phyloP scores from a whole-genome alignment of 2,329 filamentous ascomycete species.

The Scortechinia acanthostroma region DNA sequence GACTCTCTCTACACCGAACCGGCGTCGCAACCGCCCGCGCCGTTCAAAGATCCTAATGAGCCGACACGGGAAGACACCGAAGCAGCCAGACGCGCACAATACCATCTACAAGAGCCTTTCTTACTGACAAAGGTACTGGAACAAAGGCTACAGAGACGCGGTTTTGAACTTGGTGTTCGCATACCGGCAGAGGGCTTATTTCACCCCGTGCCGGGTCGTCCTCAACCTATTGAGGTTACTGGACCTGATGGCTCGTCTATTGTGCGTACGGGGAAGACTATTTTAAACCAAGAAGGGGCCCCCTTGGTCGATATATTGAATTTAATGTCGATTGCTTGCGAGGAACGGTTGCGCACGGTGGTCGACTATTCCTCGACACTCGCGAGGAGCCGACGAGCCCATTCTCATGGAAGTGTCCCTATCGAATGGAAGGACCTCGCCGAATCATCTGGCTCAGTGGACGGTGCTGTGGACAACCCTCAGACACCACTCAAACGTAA shows the following conservation, averaged over 20 bases:
- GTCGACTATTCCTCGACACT: not conserved
- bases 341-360: not conserved
- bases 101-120: constrained; percentile 3
- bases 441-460: not conserved
- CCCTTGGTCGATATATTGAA: constrained; percentile 1
- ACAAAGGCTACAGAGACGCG: not conserved
- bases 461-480: not conserved
- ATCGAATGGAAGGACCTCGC: not conserved
- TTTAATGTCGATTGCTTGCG: not conserved
- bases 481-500: not conserved
- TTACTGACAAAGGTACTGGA: not conserved
- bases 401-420: not conserved
- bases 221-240: not conserved
- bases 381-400: not conserved
- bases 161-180: constrained; percentile 1
- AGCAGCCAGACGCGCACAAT: not conserved
- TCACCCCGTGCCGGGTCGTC: not conserved
- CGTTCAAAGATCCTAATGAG: not conserved
- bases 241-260: constrained; percentile 1
- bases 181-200: constrained; percentile 1
- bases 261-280: not conserved
- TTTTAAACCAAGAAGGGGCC: constrained; percentile 1
- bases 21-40: not conserved
- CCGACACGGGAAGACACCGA: not conserved
- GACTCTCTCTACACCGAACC: not conserved